phyloP scores from a whole-genome alignment of 2,329 filamentous ascomycete genomes.

The Ramularia endophylla region DNA sequence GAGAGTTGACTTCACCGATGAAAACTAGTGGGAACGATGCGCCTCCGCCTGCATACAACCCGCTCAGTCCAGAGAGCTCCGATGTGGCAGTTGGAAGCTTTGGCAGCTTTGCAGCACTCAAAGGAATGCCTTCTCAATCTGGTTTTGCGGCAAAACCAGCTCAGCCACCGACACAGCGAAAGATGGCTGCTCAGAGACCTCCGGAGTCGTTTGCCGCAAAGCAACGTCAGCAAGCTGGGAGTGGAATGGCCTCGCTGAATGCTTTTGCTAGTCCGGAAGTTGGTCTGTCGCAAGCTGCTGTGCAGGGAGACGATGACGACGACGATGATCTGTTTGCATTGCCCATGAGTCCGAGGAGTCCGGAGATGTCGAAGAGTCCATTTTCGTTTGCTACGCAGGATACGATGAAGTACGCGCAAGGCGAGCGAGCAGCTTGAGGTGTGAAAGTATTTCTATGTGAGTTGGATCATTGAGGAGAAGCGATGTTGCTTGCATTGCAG shows the following conservation, averaged over 20 bases:
- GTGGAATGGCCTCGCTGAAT: constrained; percentile 41
- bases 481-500: no score
- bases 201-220: constrained; percentile 35
- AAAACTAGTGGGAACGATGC: constrained; percentile 23
- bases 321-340: constrained; percentile 84
- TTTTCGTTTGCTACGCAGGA: constrained; percentile 56
- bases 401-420: constrained; percentile 29
- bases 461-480: no score
- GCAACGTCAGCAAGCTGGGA: constrained; percentile 28
- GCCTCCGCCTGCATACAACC: constrained; percentile 34
- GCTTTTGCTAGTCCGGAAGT: constrained; percentile 35
- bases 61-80: constrained; percentile 56
- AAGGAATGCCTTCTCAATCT: constrained; percentile 35
- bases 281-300: constrained; percentile 13
- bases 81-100: constrained; percentile 60
- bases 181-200: constrained; percentile 22
- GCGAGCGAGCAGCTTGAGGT: constrained; percentile 8
- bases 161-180: constrained; percentile 12
- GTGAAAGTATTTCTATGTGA: no score
- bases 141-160: constrained; percentile 38
- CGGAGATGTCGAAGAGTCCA: constrained; percentile 77
- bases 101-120: constrained; percentile 53
- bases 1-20: constrained; percentile 13
- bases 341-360: constrained; percentile 77
- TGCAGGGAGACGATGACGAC: constrained; percentile 42